Base-by-base conservation (phyloP, 116 monocot genomes). In the Trichopus zeylanicus region DNA sequence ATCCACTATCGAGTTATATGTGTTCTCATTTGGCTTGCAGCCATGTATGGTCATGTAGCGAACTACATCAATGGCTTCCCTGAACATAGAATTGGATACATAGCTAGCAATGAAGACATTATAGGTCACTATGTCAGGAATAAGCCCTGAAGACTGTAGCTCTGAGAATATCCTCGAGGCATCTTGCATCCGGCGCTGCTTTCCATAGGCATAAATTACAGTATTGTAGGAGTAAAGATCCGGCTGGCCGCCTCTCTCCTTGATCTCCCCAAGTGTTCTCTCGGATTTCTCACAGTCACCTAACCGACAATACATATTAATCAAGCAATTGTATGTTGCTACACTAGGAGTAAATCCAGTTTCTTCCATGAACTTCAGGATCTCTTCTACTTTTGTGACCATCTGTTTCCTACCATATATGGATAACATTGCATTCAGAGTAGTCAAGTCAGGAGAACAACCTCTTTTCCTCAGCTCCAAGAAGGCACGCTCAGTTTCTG, bases 351-450 rank as follows among this genome's bases (percentile, higher is more conserved):
- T 84, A 39, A 86, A 81, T 15, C 76, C 81, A 56, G 56, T 73
- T 11, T 75, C 86, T 55, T 48, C 79, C 83, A 95, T 90, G 56
- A 73, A 88, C 51, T 52, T 67, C 32, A 95, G 55, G 21, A 95
- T 81, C 55, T 81, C 87, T 54, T 87, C 68, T 29, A 80, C 95
- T 67, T 84, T 95, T 8, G 54, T 30, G 20, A 83, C 71, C 83
- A 86, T 90, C 61, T 71, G 75, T 55, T 72, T 86, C 67, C 74
- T 75, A 39, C 95, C 95, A 72, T 95, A 95, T 51, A 95, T 79
- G 8, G 95, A 83, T 1, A 95, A 54, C 95, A 95, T 90, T 31
- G 95, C 95, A 68, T 95, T 95, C 59, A 95, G 63, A 51, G 87
- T 83, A 30, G 61, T 87, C 47, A 95, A 81, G 55, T 95, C 91